phyloP scores from a whole-genome alignment of 305 asterid species.

The Fraxinus sp. region DNA sequence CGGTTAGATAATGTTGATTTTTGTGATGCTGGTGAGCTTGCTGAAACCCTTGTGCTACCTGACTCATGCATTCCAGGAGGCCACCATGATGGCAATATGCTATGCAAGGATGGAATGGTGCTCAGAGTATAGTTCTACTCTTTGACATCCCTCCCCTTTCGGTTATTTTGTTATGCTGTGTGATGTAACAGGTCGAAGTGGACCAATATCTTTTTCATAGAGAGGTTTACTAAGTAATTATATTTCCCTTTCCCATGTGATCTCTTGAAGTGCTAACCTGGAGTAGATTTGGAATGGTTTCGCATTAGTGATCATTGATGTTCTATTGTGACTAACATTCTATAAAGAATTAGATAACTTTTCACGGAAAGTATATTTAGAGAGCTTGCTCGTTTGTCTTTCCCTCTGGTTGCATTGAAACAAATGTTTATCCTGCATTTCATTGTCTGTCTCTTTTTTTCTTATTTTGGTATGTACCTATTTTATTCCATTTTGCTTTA shows the following conservation, averaged over 20 bases:
- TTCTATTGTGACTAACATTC: slow-evolving; percentile 4
- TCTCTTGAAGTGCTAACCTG: not conserved
- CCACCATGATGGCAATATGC: not conserved
- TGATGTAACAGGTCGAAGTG: not conserved
- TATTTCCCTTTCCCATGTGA: not conserved
- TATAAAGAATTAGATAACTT: not conserved
- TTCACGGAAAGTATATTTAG: not conserved
- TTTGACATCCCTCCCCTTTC: not conserved
- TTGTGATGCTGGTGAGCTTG: not conserved
- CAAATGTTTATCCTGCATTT: not conserved
- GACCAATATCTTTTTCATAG: not conserved
- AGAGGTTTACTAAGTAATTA: not conserved
- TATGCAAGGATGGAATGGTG: not conserved
- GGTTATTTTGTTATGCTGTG: not conserved
- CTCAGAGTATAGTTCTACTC: not conserved
- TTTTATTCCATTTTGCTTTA: slow-evolving; percentile 17
- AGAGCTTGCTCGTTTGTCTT: not conserved
- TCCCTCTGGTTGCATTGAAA: not conserved
- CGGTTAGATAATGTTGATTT: not conserved
- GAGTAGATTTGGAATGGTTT: not conserved
- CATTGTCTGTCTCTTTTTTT: not conserved
- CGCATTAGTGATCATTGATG: not conserved
- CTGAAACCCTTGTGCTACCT: slow-evolving; percentile 9
- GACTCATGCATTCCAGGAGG: not conserved
- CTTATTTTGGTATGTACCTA: not conserved